These are phyloP conservation scores for Citrus sinensis DNA, from an alignment of 345 rosid species.

Conservation along the genomic window DVS_A1.0 CM039166.1:25880001-25880500, in stretches of 20 bases:
- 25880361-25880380: constrained; percentile 19
- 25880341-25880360: constrained; percentile 36
- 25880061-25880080: background rate
- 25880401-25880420: constrained; percentile 45
- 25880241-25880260: constrained; percentile 63
- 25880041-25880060: background rate
- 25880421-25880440: constrained; percentile 50
- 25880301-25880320: constrained; percentile 55
- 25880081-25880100: constrained; percentile 2
- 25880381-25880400: constrained; percentile 35
- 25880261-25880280: constrained; percentile 84
- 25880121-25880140: constrained; percentile 84
- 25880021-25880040: background rate
- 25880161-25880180: constrained; percentile 71
- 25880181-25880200: constrained; percentile 59
- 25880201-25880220: constrained; percentile 89
- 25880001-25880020: background rate
- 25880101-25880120: constrained; percentile 55
- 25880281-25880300: constrained; percentile 88
- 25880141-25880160: constrained; percentile 84
- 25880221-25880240: constrained; percentile 90
- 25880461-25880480: background rate
- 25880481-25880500: background rate
- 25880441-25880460: constrained; percentile 32
- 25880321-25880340: constrained; percentile 66